These are phyloP conservation scores for Mycosphaerella sp. DNA, from an alignment of 2,329 filamentous ascomycete genomes.

Conservation along the genomic window DNA sequence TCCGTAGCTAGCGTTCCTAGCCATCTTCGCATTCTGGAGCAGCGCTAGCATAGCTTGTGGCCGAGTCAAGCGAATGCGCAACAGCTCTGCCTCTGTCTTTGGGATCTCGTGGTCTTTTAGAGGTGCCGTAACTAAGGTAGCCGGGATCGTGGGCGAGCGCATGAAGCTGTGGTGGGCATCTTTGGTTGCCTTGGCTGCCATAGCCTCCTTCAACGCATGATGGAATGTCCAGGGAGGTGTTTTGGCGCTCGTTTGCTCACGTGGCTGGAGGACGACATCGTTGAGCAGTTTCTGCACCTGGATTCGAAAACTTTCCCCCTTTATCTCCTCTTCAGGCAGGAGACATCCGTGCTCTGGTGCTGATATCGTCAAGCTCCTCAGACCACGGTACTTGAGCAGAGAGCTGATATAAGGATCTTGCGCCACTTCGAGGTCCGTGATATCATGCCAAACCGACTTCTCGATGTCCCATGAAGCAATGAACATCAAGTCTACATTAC, in stretches of 20 bases:
- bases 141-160: not conserved
- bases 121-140: not conserved
- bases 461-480: not conserved
- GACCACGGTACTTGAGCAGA: not conserved
- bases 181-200: not conserved
- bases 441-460: not conserved
- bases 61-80: not conserved
- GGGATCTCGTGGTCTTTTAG: not conserved
- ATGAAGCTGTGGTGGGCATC: not conserved
- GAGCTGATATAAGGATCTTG: not conserved
- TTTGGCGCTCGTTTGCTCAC: not conserved
- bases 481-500: no score
- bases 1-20: not conserved
- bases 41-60: not conserved
- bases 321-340: not conserved
- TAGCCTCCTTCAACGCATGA: not conserved
- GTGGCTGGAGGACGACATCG: not conserved
- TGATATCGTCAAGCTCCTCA: not conserved
- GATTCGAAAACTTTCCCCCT: not conserved
- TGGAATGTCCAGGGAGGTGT: not conserved
- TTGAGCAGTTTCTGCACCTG: not conserved
- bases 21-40: not conserved
- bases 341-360: not conserved
- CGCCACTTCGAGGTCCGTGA: not conserved
- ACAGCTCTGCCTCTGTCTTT: not conserved